phyloP scores from a whole-genome alignment of 1,284 basidiomycete genomes.

The Ceratobasidium sp. region DNA sequence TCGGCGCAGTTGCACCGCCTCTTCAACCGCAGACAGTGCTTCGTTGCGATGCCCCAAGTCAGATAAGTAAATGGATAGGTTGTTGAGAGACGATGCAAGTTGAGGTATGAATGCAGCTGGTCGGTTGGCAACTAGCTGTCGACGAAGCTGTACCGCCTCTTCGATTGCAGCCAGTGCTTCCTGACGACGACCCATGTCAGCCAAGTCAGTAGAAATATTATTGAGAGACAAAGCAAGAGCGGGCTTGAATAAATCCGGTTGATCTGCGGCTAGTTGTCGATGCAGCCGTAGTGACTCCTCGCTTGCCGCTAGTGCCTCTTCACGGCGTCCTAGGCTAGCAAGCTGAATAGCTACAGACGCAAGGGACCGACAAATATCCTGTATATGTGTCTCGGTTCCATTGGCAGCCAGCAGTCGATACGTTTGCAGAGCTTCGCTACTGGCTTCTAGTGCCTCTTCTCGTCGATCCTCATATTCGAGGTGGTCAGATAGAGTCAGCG shows the following conservation, averaged over 20 bases:
- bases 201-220: not conserved
- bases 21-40: not conserved
- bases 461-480: slow-evolving; percentile 12
- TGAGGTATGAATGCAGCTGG: slow-evolving; percentile 2
- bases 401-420: not conserved
- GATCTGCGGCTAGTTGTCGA: not conserved
- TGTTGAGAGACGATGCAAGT: slow-evolving; percentile 17
- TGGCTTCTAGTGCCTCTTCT: slow-evolving; percentile 3
- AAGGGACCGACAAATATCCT: no score
- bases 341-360: not conserved
- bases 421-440: not conserved
- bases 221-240: slow-evolving; percentile 11
- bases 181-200: not conserved
- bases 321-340: not conserved
- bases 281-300: not conserved
- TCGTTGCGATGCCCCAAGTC: not conserved
- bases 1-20: slow-evolving; percentile 1
- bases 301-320: not conserved
- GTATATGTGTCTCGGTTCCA: not conserved
- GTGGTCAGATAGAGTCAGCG: not conserved
- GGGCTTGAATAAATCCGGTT: not conserved
- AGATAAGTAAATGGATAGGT: not conserved
- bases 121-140: not conserved
- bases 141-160: slow-evolving; percentile 21
- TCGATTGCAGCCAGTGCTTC: not conserved